These are phyloP conservation scores for Arthrobotrys megalospora DNA, from an alignment of 2,329 filamentous ascomycete genomes.

Conservation along the genomic window DNA sequence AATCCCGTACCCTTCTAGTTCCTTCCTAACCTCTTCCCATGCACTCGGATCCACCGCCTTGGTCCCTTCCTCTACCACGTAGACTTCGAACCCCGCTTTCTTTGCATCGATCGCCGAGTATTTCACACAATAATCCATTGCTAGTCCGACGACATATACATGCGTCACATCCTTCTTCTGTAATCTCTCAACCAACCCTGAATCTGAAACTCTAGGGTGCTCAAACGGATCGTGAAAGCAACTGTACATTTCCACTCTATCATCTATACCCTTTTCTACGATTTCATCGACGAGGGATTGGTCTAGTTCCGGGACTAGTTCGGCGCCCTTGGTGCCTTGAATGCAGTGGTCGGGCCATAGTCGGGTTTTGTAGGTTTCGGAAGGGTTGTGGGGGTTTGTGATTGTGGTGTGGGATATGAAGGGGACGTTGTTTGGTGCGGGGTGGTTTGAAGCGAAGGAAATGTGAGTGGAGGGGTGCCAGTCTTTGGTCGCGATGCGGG, in stretches of 20 bases:
- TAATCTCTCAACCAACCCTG: constrained; percentile 76
- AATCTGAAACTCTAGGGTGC: constrained; percentile 74
- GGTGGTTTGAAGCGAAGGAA: constrained; percentile 89
- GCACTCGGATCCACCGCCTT: constrained; percentile 77
- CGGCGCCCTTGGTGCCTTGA: constrained; percentile 79
- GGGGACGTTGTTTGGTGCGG: constrained; percentile 74
- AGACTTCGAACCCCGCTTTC: constrained; percentile 81
- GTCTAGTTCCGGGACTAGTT: constrained; percentile 81
- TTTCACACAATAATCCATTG: constrained; percentile 90
- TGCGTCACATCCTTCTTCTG: constrained; percentile 76
- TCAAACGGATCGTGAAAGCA: constrained; percentile 87
- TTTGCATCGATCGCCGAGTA: constrained; percentile 83
- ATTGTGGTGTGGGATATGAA: constrained; percentile 78
- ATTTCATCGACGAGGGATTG: constrained; percentile 74
- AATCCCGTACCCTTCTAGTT: constrained; percentile 75
- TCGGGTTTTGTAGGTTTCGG: constrained; percentile 76
- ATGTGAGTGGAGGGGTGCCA: constrained; percentile 87
- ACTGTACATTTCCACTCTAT: constrained; percentile 90
- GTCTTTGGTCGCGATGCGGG: constrained; percentile 91
- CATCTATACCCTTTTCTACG: constrained; percentile 83
- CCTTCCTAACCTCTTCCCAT: constrained; percentile 74
- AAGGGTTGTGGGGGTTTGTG: constrained; percentile 76
- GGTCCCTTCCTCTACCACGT: constrained; percentile 83
- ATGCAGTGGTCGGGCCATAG: constrained; percentile 96
- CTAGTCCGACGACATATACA: constrained; percentile 88